Evolutionary conservation across 108 stramenopile species (phyloP).

Genomic region (Skeletonema tropicum): DNA sequence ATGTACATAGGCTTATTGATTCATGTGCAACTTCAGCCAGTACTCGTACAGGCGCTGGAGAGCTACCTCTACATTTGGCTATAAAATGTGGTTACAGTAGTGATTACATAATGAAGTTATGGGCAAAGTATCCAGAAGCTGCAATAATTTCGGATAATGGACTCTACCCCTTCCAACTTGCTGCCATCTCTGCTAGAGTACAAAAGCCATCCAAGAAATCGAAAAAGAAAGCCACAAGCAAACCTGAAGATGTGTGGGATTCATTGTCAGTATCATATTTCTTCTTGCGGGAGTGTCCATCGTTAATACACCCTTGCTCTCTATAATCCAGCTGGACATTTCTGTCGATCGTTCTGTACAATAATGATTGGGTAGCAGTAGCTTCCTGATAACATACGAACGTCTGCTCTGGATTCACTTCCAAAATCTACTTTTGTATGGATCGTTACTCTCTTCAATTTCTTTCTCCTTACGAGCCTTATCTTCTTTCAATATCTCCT

Average conservation of each 20-base stretch:
- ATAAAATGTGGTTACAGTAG: conserved; percentile 9
- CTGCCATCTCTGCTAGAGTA: background rate
- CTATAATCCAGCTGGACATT: background rate
- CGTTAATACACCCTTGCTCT: background rate
- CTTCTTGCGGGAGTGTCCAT: conserved; percentile 23
- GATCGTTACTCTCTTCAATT: conserved; percentile 18
- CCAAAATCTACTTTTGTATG: conserved; percentile 29
- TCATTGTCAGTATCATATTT: conserved; percentile 21
- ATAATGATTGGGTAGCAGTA: background rate
- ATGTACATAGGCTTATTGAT: conserved; percentile 21
- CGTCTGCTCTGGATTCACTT: background rate
- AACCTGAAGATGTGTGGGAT: background rate
- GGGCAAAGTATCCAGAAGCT: conserved; percentile 17
- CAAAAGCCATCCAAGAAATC: background rate
- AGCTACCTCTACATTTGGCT: conserved; percentile 28
- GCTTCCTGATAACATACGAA: no score
- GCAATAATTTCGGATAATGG: conserved; percentile 20
- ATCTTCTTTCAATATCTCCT: conserved; percentile 52
- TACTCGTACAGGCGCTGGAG: conserved; percentile 16
- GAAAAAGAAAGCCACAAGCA: background rate
- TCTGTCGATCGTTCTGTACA: background rate
- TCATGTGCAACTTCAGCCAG: conserved; percentile 8
- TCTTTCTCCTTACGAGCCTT: conserved; percentile 38
- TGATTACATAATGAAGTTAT: conserved; percentile 7
- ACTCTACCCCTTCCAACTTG: conserved; percentile 20